phyloP scores from a whole-genome alignment of 164 flowering plant genomes.

The Chimonanthus praecox region DNA sequence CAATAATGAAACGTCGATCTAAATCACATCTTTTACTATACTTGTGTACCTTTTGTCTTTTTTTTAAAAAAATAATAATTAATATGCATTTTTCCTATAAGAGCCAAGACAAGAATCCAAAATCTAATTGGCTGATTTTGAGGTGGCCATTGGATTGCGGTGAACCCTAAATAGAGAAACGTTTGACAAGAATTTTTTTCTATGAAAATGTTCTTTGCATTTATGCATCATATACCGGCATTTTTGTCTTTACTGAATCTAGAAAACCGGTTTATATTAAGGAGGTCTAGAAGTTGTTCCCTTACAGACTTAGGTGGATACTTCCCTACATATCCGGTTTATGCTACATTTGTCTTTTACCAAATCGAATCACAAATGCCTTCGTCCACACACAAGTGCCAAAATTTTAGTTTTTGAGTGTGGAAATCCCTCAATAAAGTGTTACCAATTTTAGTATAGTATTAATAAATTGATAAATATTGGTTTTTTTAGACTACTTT shows the following conservation, averaged over 20 bases:
- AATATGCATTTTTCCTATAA: too few relatives aligned
- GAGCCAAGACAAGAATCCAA: not conserved
- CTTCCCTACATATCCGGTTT: not conserved
- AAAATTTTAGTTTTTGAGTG: too few relatives aligned
- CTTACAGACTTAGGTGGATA: constrained; percentile 1
- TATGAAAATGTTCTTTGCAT: not conserved
- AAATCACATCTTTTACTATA: too few relatives aligned
- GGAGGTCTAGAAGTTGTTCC: constrained; percentile 2
- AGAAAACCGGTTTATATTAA: not conserved
- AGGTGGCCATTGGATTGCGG: not conserved
- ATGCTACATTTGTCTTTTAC: not conserved
- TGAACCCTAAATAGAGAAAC: not conserved
- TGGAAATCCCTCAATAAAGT: too few relatives aligned
- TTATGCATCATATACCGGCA: constrained; percentile 9
- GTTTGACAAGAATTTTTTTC: not conserved
- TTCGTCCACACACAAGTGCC: not conserved
- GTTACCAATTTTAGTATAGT: too few relatives aligned
- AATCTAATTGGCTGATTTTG: not conserved
- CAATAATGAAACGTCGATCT: too few relatives aligned
- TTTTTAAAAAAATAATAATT: too few relatives aligned
- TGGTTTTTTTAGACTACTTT: not conserved
- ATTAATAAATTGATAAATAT: too few relatives aligned
- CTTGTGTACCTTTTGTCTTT: too few relatives aligned
- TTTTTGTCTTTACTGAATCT: constrained; percentile 9
- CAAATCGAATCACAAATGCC: not conserved